Evolutionary conservation across 805 yeast species (phyloP), one percentile per base, ranked within the genome.

Genomic region (Kodamaea laetipori): DNA sequence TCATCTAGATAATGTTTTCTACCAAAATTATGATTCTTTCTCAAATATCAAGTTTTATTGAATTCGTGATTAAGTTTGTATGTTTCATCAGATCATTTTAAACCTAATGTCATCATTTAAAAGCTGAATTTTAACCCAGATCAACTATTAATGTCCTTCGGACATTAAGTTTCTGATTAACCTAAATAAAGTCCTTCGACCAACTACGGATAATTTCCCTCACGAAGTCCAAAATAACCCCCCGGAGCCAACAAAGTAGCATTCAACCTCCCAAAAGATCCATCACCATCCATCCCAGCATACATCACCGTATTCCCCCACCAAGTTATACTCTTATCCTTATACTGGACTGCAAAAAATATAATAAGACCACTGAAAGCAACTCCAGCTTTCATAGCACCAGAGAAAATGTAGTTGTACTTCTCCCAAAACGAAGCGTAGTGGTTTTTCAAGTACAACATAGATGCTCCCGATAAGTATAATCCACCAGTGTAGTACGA

Each of bases 241-340:
- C 54, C 64, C 2, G 63, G 61, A 11, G 63, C 62, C 4, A n/a
- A 21, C n/a, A 24, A 42, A 6, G 60, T 49, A 4, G 55, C 58
- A 46, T 55, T 52, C 25, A 51, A 45, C 13, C 44, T 39, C 3
- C 36, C 4, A 13, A 76, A 47, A 10, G 24, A 21, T 8, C 83
- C 78, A 10, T 15, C 21, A 30, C 65, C 69, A 37, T 74, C 78
- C 28, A 61, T 42, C 43, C 78, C 78, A 1, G 33, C 51, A 39
- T 51, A 56, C 1, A 55, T 27, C 10, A 71, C 62, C 13, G 33
- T 46, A 37, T 57, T 58, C 4, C 67, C 67, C 68, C 68, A 62
- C 68, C 67, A 63, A 10, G 15, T 28, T 25, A 66, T 49, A 24
- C 46, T 41, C 40, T 56, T 62, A 6, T 50, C 60, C 37, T 64